Conservation (phyloP, 2,329 filamentous ascomycete species). For the Colletotrichum cuscutae region DNA sequence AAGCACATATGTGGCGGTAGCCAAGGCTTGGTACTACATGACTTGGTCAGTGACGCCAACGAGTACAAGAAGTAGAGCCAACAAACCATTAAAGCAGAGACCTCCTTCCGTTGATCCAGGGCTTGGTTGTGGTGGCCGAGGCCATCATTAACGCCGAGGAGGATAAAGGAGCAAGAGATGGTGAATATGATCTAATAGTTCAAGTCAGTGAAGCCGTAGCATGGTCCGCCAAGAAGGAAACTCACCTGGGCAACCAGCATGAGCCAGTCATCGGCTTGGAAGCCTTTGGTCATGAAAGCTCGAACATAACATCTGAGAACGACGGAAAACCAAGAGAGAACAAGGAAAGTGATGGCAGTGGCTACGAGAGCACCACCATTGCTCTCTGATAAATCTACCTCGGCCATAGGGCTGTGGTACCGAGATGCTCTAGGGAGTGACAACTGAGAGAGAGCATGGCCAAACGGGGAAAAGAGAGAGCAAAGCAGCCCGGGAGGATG, state of each 20-base stretch:
- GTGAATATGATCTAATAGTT: conserved; percentile 55
- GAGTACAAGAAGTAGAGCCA: not conserved
- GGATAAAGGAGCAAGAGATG: conserved; percentile 56
- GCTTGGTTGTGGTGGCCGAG: conserved; percentile 60
- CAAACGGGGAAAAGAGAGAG: not conserved
- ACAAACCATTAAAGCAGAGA: conserved; percentile 58
- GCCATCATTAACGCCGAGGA: conserved; percentile 53
- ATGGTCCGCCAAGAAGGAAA: not conserved
- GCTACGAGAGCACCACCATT: conserved; percentile 51
- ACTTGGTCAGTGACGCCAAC: not conserved
- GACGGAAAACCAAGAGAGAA: conserved; percentile 54
- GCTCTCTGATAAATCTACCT: conserved; percentile 49
- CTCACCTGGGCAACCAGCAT: conserved; percentile 61
- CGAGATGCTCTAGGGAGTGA: conserved; percentile 8
- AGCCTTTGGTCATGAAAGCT: conserved; percentile 53
- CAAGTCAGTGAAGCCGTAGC: not conserved
- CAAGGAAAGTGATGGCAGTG: conserved; percentile 50
- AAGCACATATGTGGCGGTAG: conserved; percentile 59
- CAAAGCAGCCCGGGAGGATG: not conserved
- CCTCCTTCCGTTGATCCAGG: conserved; percentile 50
- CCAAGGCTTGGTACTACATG: conserved; percentile 60
- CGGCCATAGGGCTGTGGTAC: conserved; percentile 42
- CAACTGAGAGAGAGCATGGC: conserved; percentile 20
- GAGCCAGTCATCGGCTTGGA: conserved; percentile 64
- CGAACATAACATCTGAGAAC: conserved; percentile 56